Percentiles rank a stretch among this genome's conserved stretches.
phyloP scores from a whole-genome alignment of 2,329 filamentous ascomycete genomes.

The Cladosporium phlei region DNA sequence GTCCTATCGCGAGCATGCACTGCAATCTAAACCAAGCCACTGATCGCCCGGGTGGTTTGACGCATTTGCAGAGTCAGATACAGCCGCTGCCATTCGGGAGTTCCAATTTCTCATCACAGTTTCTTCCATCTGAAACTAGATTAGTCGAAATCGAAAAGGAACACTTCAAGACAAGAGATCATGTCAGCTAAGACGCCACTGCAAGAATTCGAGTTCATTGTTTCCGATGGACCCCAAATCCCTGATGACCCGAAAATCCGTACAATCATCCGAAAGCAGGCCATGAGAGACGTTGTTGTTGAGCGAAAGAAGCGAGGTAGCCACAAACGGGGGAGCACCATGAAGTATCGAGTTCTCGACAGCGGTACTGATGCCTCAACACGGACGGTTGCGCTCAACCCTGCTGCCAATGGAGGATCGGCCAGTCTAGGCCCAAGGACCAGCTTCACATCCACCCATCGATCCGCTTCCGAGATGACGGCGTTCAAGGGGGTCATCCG shows the following conservation, averaged over 20 bases:
- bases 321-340: conserved; percentile 31
- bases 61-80: too few relatives aligned
- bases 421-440: background rate
- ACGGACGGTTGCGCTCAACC: background rate
- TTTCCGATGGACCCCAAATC: conserved; percentile 22
- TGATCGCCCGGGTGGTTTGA: too few relatives aligned
- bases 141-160: too few relatives aligned
- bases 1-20: too few relatives aligned
- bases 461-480: background rate
- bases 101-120: too few relatives aligned
- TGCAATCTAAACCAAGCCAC: too few relatives aligned
- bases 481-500: conserved; percentile 1
- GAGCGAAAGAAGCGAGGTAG: conserved; percentile 28
- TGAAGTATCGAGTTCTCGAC: conserved; percentile 22
- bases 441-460: background rate
- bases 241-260: conserved; percentile 21
- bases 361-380: background rate
- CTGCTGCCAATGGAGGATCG: background rate
- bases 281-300: conserved; percentile 36
- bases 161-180: too few relatives aligned
- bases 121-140: too few relatives aligned
- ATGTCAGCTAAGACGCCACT: too few relatives aligned
- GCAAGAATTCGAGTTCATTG: conserved; percentile 21
- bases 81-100: too few relatives aligned
- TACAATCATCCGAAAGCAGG: conserved; percentile 35